Percentiles rank a stretch among this genome's conserved stretches.
These are phyloP conservation scores for Phytophthora multivora DNA, from an alignment of 352 stramenopile genomes.

Conservation along the genomic window DNA sequence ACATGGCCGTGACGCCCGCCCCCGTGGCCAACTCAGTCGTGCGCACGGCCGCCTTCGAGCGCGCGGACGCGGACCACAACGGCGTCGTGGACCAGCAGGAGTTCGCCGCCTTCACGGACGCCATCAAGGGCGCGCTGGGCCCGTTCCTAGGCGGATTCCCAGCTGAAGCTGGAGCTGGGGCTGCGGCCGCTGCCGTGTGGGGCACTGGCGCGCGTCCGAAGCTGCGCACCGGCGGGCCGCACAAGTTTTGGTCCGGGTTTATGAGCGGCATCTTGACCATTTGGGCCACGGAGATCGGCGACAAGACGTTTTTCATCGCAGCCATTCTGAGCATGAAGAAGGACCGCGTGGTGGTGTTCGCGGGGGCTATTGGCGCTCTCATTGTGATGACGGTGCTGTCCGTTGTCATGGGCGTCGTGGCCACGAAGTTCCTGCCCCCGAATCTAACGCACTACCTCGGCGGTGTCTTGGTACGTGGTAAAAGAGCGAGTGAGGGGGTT, in stretches of 20 bases:
- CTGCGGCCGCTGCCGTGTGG: slow-evolving; percentile 17
- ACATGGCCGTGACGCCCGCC: slow-evolving; percentile 16
- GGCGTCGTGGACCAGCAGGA: slow-evolving; percentile 64
- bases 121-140: slow-evolving; percentile 54
- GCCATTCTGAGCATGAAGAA: slow-evolving; percentile 97
- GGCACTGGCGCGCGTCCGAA: slow-evolving; percentile 19
- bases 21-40: slow-evolving; percentile 11
- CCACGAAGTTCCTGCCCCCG: slow-evolving; percentile 94
- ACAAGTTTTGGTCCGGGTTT: slow-evolving; percentile 89
- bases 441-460: slow-evolving; percentile 96
- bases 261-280: slow-evolving; percentile 94
- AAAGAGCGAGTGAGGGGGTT: not conserved
- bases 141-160: slow-evolving; percentile 49
- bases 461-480: slow-evolving; percentile 73
- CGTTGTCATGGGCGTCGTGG: slow-evolving; percentile 96
- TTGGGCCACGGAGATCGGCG: slow-evolving; percentile 98
- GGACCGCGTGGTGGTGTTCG: slow-evolving; percentile 95
- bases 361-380: slow-evolving; percentile 94
- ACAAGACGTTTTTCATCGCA: slow-evolving; percentile 99
- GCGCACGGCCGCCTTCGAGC: slow-evolving; percentile 50
- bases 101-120: slow-evolving; percentile 65
- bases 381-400: slow-evolving; percentile 98
- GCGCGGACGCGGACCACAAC: slow-evolving; percentile 75
- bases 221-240: slow-evolving; percentile 46
- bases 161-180: slow-evolving; percentile 3